phyloP scores from a whole-genome alignment of 352 stramenopile species.

The Phytophthora rubi region DNA sequence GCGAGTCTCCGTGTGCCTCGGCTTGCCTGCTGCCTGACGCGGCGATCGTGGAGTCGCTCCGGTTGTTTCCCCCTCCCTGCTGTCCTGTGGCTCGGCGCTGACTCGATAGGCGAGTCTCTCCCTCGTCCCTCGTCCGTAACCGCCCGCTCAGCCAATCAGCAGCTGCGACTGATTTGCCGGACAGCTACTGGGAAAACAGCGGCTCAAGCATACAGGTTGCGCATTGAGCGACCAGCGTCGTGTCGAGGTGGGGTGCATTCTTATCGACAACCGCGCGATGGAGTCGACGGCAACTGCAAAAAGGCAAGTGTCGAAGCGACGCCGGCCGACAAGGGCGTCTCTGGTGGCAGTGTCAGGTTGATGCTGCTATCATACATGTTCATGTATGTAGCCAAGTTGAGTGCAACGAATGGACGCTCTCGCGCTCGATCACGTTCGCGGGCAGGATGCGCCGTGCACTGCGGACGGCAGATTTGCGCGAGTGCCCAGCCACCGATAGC shows the following conservation, averaged over 20 bases:
- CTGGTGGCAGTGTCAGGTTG: too few species aligned
- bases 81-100: constrained; percentile 19
- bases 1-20: constrained; percentile 19
- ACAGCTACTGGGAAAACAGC: not conserved
- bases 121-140: constrained; percentile 35
- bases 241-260: not conserved
- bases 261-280: not conserved
- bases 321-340: not conserved
- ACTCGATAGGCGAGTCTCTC: constrained; percentile 35
- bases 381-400: constrained; percentile 9
- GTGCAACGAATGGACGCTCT: constrained; percentile 4
- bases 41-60: constrained; percentile 29
- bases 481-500: not conserved
- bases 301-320: not conserved
- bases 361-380: not conserved
- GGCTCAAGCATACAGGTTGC: not conserved
- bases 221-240: not conserved
- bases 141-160: constrained; percentile 30
- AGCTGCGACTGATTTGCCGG: constrained; percentile 5
- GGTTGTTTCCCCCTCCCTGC: constrained; percentile 5
- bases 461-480: constrained; percentile 12
- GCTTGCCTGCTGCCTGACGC: constrained; percentile 4
- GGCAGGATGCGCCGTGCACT: constrained; percentile 4
- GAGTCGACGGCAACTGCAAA: not conserved
- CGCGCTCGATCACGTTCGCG: not conserved